A percentile compares a stretch with the other conserved stretches of the same genome.
phyloP scores from a whole-genome alignment of 495 filamentous ascomycete species.

The Penicillium simplicissimum region DNA sequence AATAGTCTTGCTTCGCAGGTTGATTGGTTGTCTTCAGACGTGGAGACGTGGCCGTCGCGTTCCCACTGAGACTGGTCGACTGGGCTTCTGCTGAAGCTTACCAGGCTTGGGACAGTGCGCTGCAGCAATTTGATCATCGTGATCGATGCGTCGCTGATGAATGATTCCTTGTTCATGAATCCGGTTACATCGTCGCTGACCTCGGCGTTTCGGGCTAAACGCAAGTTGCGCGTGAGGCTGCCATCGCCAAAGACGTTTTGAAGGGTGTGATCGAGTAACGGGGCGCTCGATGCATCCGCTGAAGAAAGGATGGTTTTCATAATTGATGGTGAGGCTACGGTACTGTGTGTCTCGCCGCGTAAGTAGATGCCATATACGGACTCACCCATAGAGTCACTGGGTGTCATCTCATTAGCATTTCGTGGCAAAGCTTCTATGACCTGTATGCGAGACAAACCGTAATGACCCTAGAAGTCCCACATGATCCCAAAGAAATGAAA shows the following conservation, averaged over 20 bases:
- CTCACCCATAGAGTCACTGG: slow-evolving; percentile 42
- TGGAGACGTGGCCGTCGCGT: slow-evolving; percentile 41
- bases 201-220: slow-evolving; percentile 34
- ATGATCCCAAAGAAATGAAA: slow-evolving; percentile 48
- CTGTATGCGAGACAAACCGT: slow-evolving; percentile 35
- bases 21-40: slow-evolving; percentile 33
- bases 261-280: slow-evolving; percentile 42
- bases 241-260: slow-evolving; percentile 53
- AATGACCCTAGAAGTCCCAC: slow-evolving; percentile 41
- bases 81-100: slow-evolving; percentile 57
- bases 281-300: slow-evolving; percentile 30
- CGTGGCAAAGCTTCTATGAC: background rate
- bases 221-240: slow-evolving; percentile 33
- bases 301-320: slow-evolving; percentile 46
- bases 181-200: slow-evolving; percentile 37
- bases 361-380: slow-evolving; percentile 56
- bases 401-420: background rate
- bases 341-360: slow-evolving; percentile 49
- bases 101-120: slow-evolving; percentile 48
- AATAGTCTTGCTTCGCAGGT: slow-evolving; percentile 54
- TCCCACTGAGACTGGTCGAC: slow-evolving; percentile 67
- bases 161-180: slow-evolving; percentile 46
- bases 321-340: slow-evolving; percentile 53
- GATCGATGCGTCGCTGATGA: slow-evolving; percentile 40
- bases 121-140: slow-evolving; percentile 40